These are phyloP conservation scores for Mucor circinelloides DNA, from an alignment of 371 early-diverging fungal genomes.

Conservation along the genomic window DNA sequence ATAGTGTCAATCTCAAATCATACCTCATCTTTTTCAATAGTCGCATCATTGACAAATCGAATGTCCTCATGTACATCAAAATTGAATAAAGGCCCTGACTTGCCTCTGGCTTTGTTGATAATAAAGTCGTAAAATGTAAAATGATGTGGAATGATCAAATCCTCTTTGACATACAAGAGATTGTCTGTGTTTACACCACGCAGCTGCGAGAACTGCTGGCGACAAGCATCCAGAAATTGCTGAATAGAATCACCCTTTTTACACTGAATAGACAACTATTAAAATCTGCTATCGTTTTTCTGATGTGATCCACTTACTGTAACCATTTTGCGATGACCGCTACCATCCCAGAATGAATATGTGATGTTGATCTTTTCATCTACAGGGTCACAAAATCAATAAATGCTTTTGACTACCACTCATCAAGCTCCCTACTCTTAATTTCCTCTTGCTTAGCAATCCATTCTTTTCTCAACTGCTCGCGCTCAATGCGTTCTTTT, in stretches of 20 bases:
- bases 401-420: not conserved
- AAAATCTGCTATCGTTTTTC: not conserved
- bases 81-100: conserved; percentile 92
- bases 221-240: conserved; percentile 84
- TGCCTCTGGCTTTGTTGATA: conserved; percentile 93
- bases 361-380: conserved; percentile 83
- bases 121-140: conserved; percentile 97
- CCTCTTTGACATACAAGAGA: conserved; percentile 93
- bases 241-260: conserved; percentile 90
- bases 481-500: conserved; percentile 67
- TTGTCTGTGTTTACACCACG: conserved; percentile 85
- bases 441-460: conserved; percentile 75
- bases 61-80: conserved; percentile 96
- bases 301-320: conserved; percentile 47
- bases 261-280: conserved; percentile 47
- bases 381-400: conserved; percentile 23
- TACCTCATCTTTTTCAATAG: conserved; percentile 85
- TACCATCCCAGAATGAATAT: conserved; percentile 96
- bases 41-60: conserved; percentile 84
- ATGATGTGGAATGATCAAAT: conserved; percentile 95
- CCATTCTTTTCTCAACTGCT: conserved; percentile 77
- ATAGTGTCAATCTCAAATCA: not conserved
- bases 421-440: conserved; percentile 51
- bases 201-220: conserved; percentile 80
- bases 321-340: conserved; percentile 87